Conservation (phyloP, 768 basidiomycete species). For the Mycena epipterygia region DNA sequence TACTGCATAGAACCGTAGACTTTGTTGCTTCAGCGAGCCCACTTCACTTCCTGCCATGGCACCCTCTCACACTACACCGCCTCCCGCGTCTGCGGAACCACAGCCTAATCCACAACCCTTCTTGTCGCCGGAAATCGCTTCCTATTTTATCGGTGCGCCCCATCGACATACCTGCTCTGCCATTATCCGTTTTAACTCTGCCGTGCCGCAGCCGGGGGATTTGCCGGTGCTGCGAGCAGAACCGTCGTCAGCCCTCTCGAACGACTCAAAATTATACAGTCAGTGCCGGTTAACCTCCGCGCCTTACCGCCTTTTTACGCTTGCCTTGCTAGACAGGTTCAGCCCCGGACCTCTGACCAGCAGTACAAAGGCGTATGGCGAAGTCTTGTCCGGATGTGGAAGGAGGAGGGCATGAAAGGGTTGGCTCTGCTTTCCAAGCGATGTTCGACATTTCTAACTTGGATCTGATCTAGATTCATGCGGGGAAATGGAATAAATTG, state of each 20-base stretch:
- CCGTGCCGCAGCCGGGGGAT: constrained; percentile 61
- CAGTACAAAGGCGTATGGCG: constrained; percentile 90
- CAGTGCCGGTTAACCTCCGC: neutral
- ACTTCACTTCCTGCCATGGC: constrained; percentile 25
- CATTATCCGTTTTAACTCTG: neutral
- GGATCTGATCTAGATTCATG: constrained; percentile 68
- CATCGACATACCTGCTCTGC: neutral
- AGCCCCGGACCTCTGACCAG: constrained; percentile 70
- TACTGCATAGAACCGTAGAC: neutral
- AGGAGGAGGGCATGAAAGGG: constrained; percentile 92
- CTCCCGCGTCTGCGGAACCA: constrained; percentile 23
- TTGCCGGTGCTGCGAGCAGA: constrained; percentile 78
- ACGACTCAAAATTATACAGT: constrained; percentile 97
- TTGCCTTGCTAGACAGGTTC: constrained; percentile 94
- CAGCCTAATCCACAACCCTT: constrained; percentile 29
- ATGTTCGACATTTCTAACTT: neutral
- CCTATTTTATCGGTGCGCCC: constrained; percentile 57
- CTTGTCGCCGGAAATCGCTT: constrained; percentile 50
- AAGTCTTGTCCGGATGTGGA: constrained; percentile 91
- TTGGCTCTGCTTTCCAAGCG: neutral
- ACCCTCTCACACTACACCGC: constrained; percentile 17
- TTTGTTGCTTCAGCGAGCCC: too few relatives aligned
- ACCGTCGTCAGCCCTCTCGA: constrained; percentile 95
- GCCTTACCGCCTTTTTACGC: neutral
- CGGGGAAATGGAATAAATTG: constrained; percentile 94